Evolutionary conservation across 2,329 filamentous ascomycete species (phyloP), one percentile per base, ranked within the genome.

Genomic region (Mycogone perniciosa): DNA sequence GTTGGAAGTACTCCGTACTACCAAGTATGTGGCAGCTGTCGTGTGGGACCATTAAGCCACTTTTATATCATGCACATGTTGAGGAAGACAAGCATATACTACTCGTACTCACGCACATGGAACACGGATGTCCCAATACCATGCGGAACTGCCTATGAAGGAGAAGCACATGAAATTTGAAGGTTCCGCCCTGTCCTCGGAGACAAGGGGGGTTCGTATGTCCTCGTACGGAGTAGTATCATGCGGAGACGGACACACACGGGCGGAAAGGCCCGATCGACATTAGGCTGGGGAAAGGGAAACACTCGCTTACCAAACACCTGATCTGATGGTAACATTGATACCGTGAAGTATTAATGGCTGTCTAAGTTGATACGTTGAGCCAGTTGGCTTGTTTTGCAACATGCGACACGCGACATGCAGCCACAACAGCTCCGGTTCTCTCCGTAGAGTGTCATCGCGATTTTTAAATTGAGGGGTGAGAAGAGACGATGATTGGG

Each of bases 401-500:
- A 20, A 20, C 20, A 20, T 7, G 33, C 33, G 7, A 35, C 7
- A 35, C 27, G 13, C 31, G n/a, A 27, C 44, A 39, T 45, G 51
- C 40, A 44, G 48, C 44, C 31, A 41, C 29, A 13, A 27, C 29
- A 33, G 46, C 45, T 50, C 51, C 48, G 48, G 50, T 54, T 51
- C 44, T 46, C 48, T 51, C 48, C 48, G 47, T 31, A 37, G 48
- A 43, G 29, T 45, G 39, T 13, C 49, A 41, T 41, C 38, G 8
- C 7, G 33, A 35, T 7, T 7, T 35, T 7, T 11, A 7, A 35
- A 35, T 35, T 8, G 33, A 35, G 11, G 33, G 33, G 33, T 35
- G 33, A 35, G 33, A 35, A 8, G 2, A 11, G 11, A 35, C 3
- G 20, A 20, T 20, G 20, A 20, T 20, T 20, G 20, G 20, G 20